Conservation (phyloP, 345 rosid species). For the Balakata baccata region DNA sequence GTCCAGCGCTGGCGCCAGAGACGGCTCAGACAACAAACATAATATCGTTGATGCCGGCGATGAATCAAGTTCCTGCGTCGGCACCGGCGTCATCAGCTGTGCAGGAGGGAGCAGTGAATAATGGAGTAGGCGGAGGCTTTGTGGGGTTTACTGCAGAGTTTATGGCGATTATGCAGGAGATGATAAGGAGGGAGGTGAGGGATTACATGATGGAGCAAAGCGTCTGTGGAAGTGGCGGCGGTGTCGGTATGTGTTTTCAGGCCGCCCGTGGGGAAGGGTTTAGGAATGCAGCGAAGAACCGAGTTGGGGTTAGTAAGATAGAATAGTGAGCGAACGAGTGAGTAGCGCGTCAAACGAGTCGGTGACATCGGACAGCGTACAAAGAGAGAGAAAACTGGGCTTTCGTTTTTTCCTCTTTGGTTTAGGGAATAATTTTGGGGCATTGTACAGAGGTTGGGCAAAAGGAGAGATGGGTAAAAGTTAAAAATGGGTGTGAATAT, state of each 20-base stretch:
- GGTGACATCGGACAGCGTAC: neutral
- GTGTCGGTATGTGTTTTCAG: conserved; percentile 48
- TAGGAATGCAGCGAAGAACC: conserved; percentile 52
- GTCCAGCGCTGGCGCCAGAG: conserved; percentile 4
- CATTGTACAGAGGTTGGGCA: conserved; percentile 50
- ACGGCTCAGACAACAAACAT: conserved; percentile 1
- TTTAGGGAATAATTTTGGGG: conserved; percentile 51
- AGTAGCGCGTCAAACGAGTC: neutral
- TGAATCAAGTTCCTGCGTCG: neutral
- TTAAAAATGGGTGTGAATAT: neutral
- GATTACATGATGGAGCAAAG: conserved; percentile 68
- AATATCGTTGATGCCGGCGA: neutral
- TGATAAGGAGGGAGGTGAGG: conserved; percentile 83
- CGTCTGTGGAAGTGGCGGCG: conserved; percentile 23
- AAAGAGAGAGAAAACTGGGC: conserved; percentile 8
- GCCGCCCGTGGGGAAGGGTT: conserved; percentile 53
- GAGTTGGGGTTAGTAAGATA: conserved; percentile 55
- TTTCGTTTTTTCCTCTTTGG: conserved; percentile 30
- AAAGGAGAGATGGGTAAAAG: conserved; percentile 15
- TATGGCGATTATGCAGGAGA: conserved; percentile 83
- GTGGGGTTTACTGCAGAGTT: conserved; percentile 63
- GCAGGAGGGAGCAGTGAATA: conserved; percentile 28
- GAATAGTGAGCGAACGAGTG: conserved; percentile 28
- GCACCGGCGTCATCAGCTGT: neutral
- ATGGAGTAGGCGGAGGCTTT: conserved; percentile 33